Evolutionary conservation across 192 early-diverging fungal species (phyloP).

Genomic region (Jimgerdemannia lactiflua): DNA sequence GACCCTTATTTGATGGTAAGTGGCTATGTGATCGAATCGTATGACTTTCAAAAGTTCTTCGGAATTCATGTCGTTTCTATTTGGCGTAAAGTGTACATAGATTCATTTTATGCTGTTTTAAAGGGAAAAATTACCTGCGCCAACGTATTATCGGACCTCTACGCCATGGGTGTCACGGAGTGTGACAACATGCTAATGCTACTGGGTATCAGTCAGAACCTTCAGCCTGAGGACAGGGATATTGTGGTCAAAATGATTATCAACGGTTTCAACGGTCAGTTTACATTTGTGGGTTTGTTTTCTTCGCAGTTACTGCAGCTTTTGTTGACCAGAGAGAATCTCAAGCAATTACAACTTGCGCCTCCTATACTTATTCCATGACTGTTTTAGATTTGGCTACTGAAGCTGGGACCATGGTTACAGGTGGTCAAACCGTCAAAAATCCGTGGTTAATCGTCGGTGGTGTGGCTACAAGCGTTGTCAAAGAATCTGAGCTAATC

Average conservation of each 20-base stretch:
- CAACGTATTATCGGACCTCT: conserved; percentile 1
- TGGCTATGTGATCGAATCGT: no score
- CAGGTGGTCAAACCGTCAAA: conserved; percentile 4
- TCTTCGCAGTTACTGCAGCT: no score
- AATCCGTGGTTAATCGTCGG: conserved; percentile 5
- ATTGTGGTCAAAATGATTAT: conserved; percentile 1
- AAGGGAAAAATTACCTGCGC: conserved; percentile 4
- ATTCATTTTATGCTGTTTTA: neutral
- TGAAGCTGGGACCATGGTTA: neutral
- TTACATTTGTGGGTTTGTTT: neutral
- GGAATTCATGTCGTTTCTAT: neutral
- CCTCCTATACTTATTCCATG: neutral
- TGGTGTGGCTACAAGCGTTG: neutral
- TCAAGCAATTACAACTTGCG: neutral
- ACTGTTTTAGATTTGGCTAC: neutral
- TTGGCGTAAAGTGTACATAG: neutral
- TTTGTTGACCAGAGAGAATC: no score
- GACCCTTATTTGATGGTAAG: conserved; percentile 5
- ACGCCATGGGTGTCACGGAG: neutral
- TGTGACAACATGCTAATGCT: conserved; percentile 7
- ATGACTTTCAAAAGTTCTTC: no score
- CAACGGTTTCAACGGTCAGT: neutral
- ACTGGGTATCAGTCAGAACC: conserved; percentile 1
- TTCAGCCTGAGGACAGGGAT: neutral
- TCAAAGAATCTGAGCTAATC: neutral